These are phyloP conservation scores for Bipolaris victoriae DNA, from an alignment of 2,329 filamentous ascomycete genomes.

Conservation along the genomic window DNA sequence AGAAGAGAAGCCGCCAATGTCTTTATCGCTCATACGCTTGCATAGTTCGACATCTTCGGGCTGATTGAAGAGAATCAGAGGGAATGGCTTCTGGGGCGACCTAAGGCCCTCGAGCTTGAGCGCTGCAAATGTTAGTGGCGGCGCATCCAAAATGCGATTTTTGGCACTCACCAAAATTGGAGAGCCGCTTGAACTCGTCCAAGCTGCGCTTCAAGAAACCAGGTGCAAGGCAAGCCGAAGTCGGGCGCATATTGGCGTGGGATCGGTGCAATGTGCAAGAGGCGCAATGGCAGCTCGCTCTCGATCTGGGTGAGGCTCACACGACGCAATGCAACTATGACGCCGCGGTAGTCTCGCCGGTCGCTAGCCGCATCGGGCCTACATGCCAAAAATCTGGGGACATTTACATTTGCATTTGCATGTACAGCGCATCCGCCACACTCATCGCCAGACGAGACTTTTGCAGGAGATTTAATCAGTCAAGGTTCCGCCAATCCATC, in stretches of 20 bases:
- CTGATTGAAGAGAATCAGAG: slow-evolving; percentile 68
- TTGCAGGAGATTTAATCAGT: slow-evolving; percentile 7
- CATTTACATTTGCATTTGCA: slow-evolving; percentile 1
- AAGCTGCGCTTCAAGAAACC: slow-evolving; percentile 65
- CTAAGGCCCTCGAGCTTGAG: slow-evolving; percentile 73
- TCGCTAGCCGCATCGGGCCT: slow-evolving; percentile 27
- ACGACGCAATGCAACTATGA: slow-evolving; percentile 22
- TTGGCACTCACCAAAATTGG: slow-evolving; percentile 56
- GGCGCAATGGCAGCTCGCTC: slow-evolving; percentile 13
- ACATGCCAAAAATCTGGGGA: slow-evolving; percentile 26
- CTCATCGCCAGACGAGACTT: not conserved
- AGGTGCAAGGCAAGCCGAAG: slow-evolving; percentile 45
- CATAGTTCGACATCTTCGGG: slow-evolving; percentile 53
- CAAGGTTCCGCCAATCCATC: not conserved
- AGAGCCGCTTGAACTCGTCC: slow-evolving; percentile 64
- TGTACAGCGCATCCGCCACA: slow-evolving; percentile 11
- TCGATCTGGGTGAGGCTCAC: slow-evolving; percentile 13
- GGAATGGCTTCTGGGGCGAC: slow-evolving; percentile 66
- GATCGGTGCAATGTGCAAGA: not conserved
- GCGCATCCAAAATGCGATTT: slow-evolving; percentile 36
- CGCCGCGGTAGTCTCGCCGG: slow-evolving; percentile 21
- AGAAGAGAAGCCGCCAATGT: slow-evolving; percentile 85
- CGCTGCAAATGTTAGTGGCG: slow-evolving; percentile 56
- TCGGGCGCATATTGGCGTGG: slow-evolving; percentile 44
- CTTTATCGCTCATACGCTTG: slow-evolving; percentile 84